Base-by-base conservation (phyloP, 2,329 filamentous ascomycete genomes). In the Colletotrichum sp. region DNA sequence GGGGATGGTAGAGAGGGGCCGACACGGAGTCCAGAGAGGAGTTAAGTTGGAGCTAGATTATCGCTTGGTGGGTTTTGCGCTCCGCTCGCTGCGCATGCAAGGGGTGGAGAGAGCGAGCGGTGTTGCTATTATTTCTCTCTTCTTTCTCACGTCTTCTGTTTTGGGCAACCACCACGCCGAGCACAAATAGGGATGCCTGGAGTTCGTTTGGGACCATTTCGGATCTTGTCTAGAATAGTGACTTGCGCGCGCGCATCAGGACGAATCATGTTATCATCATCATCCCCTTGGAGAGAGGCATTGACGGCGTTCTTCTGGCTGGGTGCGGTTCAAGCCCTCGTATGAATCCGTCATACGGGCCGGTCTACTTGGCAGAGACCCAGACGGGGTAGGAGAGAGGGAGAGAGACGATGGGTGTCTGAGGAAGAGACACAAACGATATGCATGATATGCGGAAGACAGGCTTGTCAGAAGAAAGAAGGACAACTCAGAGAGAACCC, bases 191-290 rank as follows among this genome's bases (percentile, higher is more conserved):
- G 69, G 55, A 64, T 67, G 55, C 62, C 69, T 36, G 60, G 69
- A 67, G 73, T 65, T 71, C 58, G 24, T 8, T 64, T 75, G 48
- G 70, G 64, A 60, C 28, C 18, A 65, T 43, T 52, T 65, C 69
- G 43, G 38, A 60, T 64, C 21, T 48, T 68, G 65, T 68, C 64
- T 65, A 68, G 64, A 68, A 60, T 68, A 73, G 64, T 60, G 28
- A 71, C 56, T 48, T 24, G 43, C 43, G 4, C 43, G 43, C 43
- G 73, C 64, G 55, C 62, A 34, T 64, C 73, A 68, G 56, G 30
- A 69, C 64, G 70, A 67, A 73, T 69, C 73, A 69, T 58, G 56
- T 58, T 68, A 72, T 66, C 34, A 60, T 48, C 32, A 30, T 21
- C 66, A 56, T 62, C 58, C 30, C 32, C 21, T 38, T 18, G n/a